Evolutionary conservation across 495 filamentous ascomycete species (phyloP), one percentile per base, ranked within the genome.

Genomic region (Aspergillus taichungensis): DNA sequence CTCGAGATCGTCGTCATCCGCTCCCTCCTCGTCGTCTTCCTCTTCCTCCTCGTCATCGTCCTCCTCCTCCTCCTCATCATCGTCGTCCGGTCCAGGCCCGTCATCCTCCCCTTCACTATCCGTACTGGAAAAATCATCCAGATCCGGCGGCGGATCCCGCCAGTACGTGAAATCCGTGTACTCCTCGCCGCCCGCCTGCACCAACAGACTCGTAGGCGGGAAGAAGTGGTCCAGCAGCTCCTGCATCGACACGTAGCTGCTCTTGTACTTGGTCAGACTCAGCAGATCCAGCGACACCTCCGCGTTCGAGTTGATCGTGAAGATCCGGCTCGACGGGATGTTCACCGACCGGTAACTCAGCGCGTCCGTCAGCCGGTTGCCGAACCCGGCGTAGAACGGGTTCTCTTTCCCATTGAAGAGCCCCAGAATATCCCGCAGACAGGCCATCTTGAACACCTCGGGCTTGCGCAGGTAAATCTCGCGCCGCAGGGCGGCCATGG

Each of bases 381-480:
- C 92, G 61, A 99, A 99, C 0, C 92, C 92, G 11, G 92, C 94
- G 53, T 91, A 97, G 62, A 99, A 99, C 0, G 92, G 92, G 14
- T 79, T 83, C 43, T 80, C 71, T 18, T 85, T 80, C 2, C 76
- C 75, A n/a, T 78, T 80, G 57, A 95, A 99, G 1, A 99, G 78
- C 38, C 79, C 84, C 47, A 87, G 74, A 48, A 99, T 96, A 64
- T 99, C 92, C 14, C 92, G 80, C 34, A 99, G 67, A 49, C 94
- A 97, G 5, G 91, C 84, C 92, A 99, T 99, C 68, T 99, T 99
- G 78, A 99, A 99, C 4, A 97, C 88, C 58, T 99, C 90, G 0
- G 92, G 92, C 63, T 97, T 95, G 35, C 94, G 80, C 13, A 99
- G 73, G 56, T 99, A 99, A 8, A 99, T 82, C 60, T 99, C 92